These are phyloP conservation scores for Skeletonema grethae DNA, from an alignment of 108 stramenopile genomes.

Conservation along the genomic window DNA sequence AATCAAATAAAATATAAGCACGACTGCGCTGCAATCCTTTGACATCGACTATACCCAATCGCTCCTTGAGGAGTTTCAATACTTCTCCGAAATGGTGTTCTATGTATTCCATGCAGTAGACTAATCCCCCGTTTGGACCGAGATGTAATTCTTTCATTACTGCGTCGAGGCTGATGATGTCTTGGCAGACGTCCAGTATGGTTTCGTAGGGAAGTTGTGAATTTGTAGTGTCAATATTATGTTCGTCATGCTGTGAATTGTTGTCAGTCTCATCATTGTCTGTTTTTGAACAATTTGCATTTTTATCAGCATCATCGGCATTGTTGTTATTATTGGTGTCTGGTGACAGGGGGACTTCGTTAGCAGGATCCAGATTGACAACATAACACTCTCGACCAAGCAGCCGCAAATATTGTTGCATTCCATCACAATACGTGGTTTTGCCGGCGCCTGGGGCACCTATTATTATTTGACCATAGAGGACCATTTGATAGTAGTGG, in stretches of 20 bases:
- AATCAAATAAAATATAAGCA: slow-evolving; percentile 92
- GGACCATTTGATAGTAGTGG: slow-evolving; percentile 22
- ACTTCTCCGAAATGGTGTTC: slow-evolving; percentile 71
- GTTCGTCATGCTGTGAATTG: slow-evolving; percentile 10
- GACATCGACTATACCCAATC: slow-evolving; percentile 24
- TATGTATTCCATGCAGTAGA: slow-evolving; percentile 98
- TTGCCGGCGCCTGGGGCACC: slow-evolving; percentile 98
- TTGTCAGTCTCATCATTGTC: slow-evolving; percentile 17
- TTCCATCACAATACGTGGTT: slow-evolving; percentile 96
- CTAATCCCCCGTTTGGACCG: slow-evolving; percentile 95
- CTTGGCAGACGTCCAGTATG: slow-evolving; percentile 76
- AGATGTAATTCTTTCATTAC: slow-evolving; percentile 92
- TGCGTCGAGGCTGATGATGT: slow-evolving; percentile 76
- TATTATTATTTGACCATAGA: slow-evolving; percentile 94
- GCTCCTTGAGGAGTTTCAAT: slow-evolving; percentile 47
- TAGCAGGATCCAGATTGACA: slow-evolving; percentile 98
- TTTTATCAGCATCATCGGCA: not conserved
- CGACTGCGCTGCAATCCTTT: slow-evolving; percentile 4
- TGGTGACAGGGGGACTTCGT: slow-evolving; percentile 64
- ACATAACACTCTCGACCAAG: slow-evolving; percentile 90
- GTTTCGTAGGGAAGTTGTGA: slow-evolving; percentile 71
- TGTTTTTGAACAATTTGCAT: not conserved
- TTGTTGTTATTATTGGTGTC: not conserved
- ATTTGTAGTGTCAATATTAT: slow-evolving; percentile 17
- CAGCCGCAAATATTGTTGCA: slow-evolving; percentile 90